Base-by-base conservation (phyloP, 306 rosid species). In the Vigna radiata region DNA sequence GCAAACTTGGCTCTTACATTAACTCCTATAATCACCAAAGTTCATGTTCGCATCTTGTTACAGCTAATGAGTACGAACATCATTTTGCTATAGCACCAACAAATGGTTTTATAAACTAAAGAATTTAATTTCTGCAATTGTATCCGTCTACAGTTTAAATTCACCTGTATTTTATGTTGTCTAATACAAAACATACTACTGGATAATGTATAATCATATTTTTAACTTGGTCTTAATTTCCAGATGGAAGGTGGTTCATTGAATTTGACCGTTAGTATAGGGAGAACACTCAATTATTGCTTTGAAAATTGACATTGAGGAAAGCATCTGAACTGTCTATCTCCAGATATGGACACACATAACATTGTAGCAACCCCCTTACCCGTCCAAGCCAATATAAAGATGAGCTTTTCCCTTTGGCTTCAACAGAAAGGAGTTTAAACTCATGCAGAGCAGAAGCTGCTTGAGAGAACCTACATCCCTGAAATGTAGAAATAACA, bases 301-400 rank as follows among this genome's bases (percentile, higher is more conserved):
- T 44, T 68, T 43, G 7, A 43, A 7, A 43, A 29, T 46, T 47
- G 27, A 21, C 12, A 3, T 21, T 76, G 43, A 48, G 65, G 44
- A 65, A 76, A 69, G 29, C 18, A 33, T 27, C 33, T 63, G 64
- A 33, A 62, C n/a, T 61, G 23, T 69, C 41, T 21, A 69, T 76
- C 37, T 52, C 33, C 53, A 82, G 18, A 70, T 56, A 77, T 9
- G 8, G 14, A 50, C 66, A 77, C 6, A 58, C 59, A 75, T 54
- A 39, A 21, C 59, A 47, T 52, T 27, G 46, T 23, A 49, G 12
- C 39, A 70, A 58, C 16, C 61, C 52, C 41, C 79, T 80, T 86
- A 94, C 98, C 96, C 95, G 85, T 88, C 98, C 98, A 50, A 84
- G 91, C 97, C 96, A 90, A 80, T 90, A 92, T 66, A 88, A 78